A percentile compares a stretch with the other conserved stretches of the same genome.
Evolutionary conservation across 495 filamentous ascomycete genomes (phyloP).

Genomic region (Penicillium angulare): DNA sequence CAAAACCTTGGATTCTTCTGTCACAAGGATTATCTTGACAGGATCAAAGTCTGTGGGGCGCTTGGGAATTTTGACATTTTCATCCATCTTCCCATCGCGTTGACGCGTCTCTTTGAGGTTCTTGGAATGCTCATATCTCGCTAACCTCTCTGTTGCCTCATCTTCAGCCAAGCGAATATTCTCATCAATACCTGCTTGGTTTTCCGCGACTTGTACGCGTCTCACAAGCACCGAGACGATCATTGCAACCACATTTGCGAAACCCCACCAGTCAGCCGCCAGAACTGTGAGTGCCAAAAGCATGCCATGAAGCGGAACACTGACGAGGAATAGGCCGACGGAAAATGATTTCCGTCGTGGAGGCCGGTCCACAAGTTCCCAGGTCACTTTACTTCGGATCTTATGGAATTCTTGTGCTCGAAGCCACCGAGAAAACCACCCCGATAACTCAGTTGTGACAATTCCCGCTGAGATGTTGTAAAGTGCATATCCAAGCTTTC

Average conservation of each 20-base stretch:
- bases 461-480: conserved; percentile 16
- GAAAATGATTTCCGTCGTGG: conserved; percentile 1
- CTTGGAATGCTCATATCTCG: conserved; percentile 1
- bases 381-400: conserved; percentile 7
- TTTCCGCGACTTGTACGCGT: conserved; percentile 5
- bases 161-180: conserved; percentile 2
- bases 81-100: not conserved
- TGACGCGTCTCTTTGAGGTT: not conserved
- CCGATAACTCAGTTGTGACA: conserved; percentile 12
- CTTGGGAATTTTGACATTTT: not conserved
- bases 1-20: conserved; percentile 7
- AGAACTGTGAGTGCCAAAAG: conserved; percentile 9
- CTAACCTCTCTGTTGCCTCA: not conserved
- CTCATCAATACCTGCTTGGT: conserved; percentile 7
- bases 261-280: conserved; percentile 14
- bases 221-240: conserved; percentile 9
- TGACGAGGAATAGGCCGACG: conserved; percentile 1
- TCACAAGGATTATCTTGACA: conserved; percentile 9
- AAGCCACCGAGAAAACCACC: conserved; percentile 19
- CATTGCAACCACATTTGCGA: conserved; percentile 15
- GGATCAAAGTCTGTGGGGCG: not conserved
- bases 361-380: conserved; percentile 6
- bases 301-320: conserved; percentile 1
- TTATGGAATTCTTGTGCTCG: conserved; percentile 6
- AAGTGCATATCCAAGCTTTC: conserved; percentile 7